phyloP scores from a whole-genome alignment of 1,139 yeast genomes.

The Debaryomyces sp. region DNA sequence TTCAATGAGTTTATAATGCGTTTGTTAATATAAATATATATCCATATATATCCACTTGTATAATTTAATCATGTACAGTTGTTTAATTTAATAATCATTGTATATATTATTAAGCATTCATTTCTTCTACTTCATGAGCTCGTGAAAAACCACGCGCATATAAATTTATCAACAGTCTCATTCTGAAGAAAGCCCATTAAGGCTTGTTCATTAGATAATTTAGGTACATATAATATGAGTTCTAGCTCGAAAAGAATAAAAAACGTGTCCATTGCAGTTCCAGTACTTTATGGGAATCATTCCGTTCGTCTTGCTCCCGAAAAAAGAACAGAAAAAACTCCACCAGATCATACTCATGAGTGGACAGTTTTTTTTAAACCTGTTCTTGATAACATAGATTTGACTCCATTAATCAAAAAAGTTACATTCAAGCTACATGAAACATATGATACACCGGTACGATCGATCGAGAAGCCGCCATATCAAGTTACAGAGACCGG shows the following conservation, averaged over 20 bases:
- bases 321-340: constrained; percentile 67
- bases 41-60: neutral
- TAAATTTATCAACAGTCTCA: neutral
- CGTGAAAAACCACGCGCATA: neutral
- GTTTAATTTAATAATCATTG: neutral
- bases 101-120: neutral
- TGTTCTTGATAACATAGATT: constrained; percentile 72
- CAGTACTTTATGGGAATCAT: constrained; percentile 84
- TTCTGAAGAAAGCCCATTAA: neutral
- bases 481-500: constrained; percentile 97
- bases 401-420: constrained; percentile 81
- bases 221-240: constrained; percentile 18
- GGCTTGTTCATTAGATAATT: neutral
- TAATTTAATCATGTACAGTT: neutral
- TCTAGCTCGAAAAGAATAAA: constrained; percentile 41
- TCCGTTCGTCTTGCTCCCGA: constrained; percentile 73
- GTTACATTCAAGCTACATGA: constrained; percentile 95
- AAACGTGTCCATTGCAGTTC: constrained; percentile 80
- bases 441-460: constrained; percentile 82
- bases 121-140: neutral
- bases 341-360: constrained; percentile 88
- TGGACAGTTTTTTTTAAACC: constrained; percentile 96
- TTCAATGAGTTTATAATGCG: neutral
- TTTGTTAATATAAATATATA: neutral
- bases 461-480: constrained; percentile 88